phyloP scores from a whole-genome alignment of 768 basidiomycete genomes.

The Tulasnella sp. region DNA sequence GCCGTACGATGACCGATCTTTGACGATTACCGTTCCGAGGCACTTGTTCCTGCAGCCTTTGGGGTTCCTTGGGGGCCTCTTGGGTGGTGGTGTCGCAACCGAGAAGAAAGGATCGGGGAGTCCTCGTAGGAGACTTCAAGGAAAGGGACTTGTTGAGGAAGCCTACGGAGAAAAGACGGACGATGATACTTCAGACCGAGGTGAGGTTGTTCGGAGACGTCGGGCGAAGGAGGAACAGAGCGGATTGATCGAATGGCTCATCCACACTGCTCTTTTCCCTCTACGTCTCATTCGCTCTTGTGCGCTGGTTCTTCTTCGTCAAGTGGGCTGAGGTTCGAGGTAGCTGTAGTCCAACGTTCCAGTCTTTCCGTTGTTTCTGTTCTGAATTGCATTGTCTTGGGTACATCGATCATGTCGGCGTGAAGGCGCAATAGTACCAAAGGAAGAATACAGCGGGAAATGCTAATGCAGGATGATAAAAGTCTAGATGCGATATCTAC shows the following conservation, averaged over 20 bases:
- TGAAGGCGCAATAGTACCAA: background rate
- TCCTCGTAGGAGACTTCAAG: background rate
- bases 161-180: background rate
- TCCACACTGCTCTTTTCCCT: slow-evolving; percentile 1
- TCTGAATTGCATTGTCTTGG: background rate
- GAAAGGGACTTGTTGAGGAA: background rate
- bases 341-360: background rate
- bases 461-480: background rate
- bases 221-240: background rate
- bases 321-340: background rate
- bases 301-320: background rate
- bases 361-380: background rate
- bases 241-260: background rate
- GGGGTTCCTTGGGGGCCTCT: background rate
- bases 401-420: background rate
- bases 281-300: background rate
- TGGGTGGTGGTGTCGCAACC: background rate
- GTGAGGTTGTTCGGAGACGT: background rate
- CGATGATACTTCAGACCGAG: background rate
- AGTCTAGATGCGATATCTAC: background rate
- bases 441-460: background rate
- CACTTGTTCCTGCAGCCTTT: background rate
- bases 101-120: background rate
- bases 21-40: background rate
- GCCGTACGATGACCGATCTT: background rate